Base-by-base conservation (phyloP, 2,329 filamentous ascomycete genomes). In the Anthostomella pinea region DNA sequence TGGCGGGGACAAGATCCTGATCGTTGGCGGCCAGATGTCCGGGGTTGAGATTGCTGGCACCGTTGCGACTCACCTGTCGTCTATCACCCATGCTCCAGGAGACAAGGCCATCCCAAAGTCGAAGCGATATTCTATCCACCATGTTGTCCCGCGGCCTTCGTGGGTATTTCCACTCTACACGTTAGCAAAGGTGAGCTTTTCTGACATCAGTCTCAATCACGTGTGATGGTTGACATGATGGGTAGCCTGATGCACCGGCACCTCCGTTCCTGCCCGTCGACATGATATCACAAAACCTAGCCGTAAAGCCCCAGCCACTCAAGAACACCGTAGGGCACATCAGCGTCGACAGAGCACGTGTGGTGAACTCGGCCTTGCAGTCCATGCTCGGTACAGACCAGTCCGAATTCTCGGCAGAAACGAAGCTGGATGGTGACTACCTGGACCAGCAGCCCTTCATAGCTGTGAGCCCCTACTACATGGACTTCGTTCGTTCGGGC, bases 1-100 rank as follows among this genome's bases (percentile, higher is more conserved):
- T 4, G 51, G 53, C 1, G 68, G 69, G 1, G 75, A 77, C 13
- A 86, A 81, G 52, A 79, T 93, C 11, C 68, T 88, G 1, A 69
- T 94, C 0, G 77, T 89, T 1, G 87, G 87, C 1, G 87, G 86
- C 0, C 85, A 89, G 51, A 89, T 93, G 74, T 91, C 86, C 2
- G 87, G 86, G 1, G 77, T 85, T 5, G 87, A 94, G 64, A 83
- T 83, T 31, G 83, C 86, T 0, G 81, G 79, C 8, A 80, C 81
- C 2, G 76, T 90, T 32, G 85, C 85, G 8, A 70, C 79, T 4
- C 79, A 89, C 44, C 60, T 91, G 1, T 90, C 86, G 0, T 79
- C 79, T 5, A 73, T 74, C 3, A 60, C 63, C 9, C 67, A 83
- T 55, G 73, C 76, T 0, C 75, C 80, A 0, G 63, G 60, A 0